Evolutionary conservation across 2,329 filamentous ascomycete genomes (phyloP).

Genomic region (Monilinia laxa): DNA sequence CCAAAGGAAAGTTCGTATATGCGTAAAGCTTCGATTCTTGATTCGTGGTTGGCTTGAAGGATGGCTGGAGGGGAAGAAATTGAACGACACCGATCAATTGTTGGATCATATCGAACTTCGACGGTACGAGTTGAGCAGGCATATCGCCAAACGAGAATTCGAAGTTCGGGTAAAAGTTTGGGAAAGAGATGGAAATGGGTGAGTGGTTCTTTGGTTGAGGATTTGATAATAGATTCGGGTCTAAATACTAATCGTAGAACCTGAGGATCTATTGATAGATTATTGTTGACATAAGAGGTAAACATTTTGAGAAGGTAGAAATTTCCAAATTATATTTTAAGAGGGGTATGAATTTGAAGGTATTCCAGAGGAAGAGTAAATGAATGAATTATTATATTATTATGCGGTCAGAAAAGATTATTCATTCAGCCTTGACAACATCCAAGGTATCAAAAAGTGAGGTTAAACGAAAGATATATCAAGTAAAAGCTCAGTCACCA

Average conservation of each 20-base stretch:
- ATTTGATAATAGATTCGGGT: conserved; percentile 5
- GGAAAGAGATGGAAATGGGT: conserved; percentile 35
- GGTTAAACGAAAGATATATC: neutral
- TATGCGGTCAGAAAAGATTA: neutral
- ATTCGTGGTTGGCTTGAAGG: conserved; percentile 46
- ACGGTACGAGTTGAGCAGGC: conserved; percentile 34
- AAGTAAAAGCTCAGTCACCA: neutral
- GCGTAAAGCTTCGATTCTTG: conserved; percentile 45
- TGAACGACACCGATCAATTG: conserved; percentile 39
- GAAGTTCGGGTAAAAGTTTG: conserved; percentile 36
- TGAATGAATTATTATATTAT: neutral
- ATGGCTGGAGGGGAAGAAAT: conserved; percentile 44
- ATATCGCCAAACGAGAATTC: conserved; percentile 36
- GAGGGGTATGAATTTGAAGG: neutral
- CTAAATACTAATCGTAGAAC: conserved; percentile 6
- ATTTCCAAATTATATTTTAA: neutral
- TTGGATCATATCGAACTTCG: conserved; percentile 41
- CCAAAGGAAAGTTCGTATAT: conserved; percentile 43
- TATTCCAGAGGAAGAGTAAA: neutral
- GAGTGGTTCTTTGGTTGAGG: conserved; percentile 1
- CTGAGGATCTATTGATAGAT: conserved; percentile 14
- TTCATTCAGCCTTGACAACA: neutral
- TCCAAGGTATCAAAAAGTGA: neutral
- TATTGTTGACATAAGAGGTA: conserved; percentile 14
- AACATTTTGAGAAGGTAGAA: conserved; percentile 1